Percentiles rank a stretch among this genome's conserved stretches.
phyloP scores from a whole-genome alignment of 495 filamentous ascomycete species.

The Sabuloglossum arenarium region DNA sequence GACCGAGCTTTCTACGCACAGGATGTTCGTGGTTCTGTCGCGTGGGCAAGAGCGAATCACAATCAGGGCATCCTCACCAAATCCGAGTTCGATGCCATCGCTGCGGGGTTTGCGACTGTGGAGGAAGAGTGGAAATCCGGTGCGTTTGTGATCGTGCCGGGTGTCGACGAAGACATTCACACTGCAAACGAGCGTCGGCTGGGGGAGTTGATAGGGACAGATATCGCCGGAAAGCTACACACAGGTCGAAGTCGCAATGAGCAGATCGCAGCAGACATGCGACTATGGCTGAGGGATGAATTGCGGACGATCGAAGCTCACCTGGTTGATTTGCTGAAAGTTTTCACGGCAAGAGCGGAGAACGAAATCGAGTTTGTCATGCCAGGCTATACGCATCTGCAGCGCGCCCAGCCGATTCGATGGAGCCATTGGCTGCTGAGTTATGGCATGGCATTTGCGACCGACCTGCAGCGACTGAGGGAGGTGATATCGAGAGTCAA shows the following conservation, averaged over 20 bases:
- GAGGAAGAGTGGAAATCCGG: slow-evolving; percentile 50
- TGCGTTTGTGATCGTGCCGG: slow-evolving; percentile 36
- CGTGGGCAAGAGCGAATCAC: slow-evolving; percentile 69
- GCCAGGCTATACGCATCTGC: slow-evolving; percentile 77
- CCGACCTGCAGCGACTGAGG: slow-evolving; percentile 60
- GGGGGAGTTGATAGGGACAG: slow-evolving; percentile 73
- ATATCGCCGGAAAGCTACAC: slow-evolving; percentile 79
- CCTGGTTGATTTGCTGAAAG: slow-evolving; percentile 48
- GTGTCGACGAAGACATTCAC: slow-evolving; percentile 64
- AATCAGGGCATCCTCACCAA: slow-evolving; percentile 53
- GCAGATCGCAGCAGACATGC: slow-evolving; percentile 86
- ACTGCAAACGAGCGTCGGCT: slow-evolving; percentile 86
- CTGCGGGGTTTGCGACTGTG: slow-evolving; percentile 50
- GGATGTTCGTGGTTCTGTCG: slow-evolving; percentile 63
- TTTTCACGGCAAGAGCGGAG: slow-evolving; percentile 55
- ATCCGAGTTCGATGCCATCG: slow-evolving; percentile 57
- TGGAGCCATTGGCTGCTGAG: slow-evolving; percentile 79
- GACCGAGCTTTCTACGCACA: slow-evolving; percentile 67
- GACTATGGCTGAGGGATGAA: slow-evolving; percentile 72
- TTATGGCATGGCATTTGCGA: slow-evolving; percentile 54
- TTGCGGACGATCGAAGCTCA: slow-evolving; percentile 48
- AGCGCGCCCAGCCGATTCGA: slow-evolving; percentile 75
- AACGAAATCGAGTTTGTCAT: slow-evolving; percentile 47
- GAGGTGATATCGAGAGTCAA: slow-evolving; percentile 61
- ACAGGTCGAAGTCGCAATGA: slow-evolving; percentile 85